These are phyloP conservation scores for Aspergillus cejpii DNA, from an alignment of 2,329 filamentous ascomycete species.

Conservation along the genomic window DNA sequence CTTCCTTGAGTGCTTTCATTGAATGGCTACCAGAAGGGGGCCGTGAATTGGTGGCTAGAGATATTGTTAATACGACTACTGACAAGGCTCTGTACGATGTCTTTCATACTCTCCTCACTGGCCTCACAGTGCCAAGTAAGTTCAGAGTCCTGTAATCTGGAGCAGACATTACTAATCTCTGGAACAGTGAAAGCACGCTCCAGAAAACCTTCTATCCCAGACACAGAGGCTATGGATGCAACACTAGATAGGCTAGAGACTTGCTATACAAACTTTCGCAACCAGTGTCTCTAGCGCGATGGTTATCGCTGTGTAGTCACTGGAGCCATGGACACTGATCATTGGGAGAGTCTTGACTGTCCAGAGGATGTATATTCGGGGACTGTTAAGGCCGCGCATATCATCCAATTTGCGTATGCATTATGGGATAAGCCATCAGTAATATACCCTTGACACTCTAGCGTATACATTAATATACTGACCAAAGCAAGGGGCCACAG, in stretches of 20 bases:
- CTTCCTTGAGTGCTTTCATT: not conserved
- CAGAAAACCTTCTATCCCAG: not conserved
- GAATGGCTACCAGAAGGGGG: conserved; percentile 2
- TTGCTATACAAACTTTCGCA: not conserved
- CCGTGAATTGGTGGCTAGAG: not conserved
- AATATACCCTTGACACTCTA: not conserved
- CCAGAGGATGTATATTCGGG: not conserved
- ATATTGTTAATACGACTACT: not conserved
- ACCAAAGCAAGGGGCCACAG: not conserved
- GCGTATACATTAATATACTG: not conserved
- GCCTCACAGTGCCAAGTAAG: conserved; percentile 1
- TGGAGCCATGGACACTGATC: not conserved
- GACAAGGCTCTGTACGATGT: not conserved
- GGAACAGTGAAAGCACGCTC: conserved; percentile 4
- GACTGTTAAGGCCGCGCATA: not conserved
- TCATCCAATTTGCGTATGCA: conserved; percentile 3
- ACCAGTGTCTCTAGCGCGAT: conserved; percentile 1
- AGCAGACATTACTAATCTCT: not conserved
- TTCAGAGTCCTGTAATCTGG: not conserved
- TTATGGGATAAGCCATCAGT: conserved; percentile 2
- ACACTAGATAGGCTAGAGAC: not conserved
- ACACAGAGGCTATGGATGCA: not conserved
- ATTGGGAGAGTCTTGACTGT: not conserved
- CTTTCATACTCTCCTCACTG: conserved; percentile 1
- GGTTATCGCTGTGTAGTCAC: not conserved